Conservation (phyloP, 192 early-diverging fungal species). For the Rhizoclosmatium sp. region DNA sequence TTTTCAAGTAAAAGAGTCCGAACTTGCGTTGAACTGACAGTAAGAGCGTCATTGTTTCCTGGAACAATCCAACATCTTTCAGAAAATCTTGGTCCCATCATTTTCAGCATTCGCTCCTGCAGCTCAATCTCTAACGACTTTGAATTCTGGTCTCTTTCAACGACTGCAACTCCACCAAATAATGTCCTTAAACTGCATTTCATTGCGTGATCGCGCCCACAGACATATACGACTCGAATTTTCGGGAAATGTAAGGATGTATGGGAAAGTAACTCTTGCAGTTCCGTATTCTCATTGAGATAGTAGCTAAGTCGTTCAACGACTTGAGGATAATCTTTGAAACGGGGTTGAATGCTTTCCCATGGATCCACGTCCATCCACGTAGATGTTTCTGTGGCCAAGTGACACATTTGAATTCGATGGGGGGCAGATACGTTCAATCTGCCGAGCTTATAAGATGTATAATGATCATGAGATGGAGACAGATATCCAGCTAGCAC, state of each 20-base stretch:
- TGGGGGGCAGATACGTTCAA: not conserved
- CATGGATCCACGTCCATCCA: constrained; percentile 11
- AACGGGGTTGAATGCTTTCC: not conserved
- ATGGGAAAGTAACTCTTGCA: not conserved
- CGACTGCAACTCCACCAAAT: not conserved
- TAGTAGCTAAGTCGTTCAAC: not conserved
- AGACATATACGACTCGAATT: constrained; percentile 10
- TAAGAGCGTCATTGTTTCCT: not conserved
- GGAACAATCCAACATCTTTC: not conserved
- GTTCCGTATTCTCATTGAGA: not conserved
- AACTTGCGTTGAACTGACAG: constrained; percentile 10
- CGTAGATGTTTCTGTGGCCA: not conserved
- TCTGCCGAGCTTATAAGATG: not conserved
- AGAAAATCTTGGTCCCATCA: not conserved
- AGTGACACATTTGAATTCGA: not conserved
- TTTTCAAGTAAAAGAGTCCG: not conserved
- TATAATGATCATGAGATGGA: constrained; percentile 12
- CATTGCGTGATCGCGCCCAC: constrained; percentile 1
- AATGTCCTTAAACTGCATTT: not conserved
- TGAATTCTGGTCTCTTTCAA: not conserved
- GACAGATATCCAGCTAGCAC: not conserved
- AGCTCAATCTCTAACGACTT: not conserved
- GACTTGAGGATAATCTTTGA: not conserved
- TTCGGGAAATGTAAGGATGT: not conserved
- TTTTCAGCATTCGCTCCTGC: not conserved